Evolutionary conservation across 1,284 basidiomycete genomes (phyloP).

Genomic region (Leucoagaricus sp.): DNA sequence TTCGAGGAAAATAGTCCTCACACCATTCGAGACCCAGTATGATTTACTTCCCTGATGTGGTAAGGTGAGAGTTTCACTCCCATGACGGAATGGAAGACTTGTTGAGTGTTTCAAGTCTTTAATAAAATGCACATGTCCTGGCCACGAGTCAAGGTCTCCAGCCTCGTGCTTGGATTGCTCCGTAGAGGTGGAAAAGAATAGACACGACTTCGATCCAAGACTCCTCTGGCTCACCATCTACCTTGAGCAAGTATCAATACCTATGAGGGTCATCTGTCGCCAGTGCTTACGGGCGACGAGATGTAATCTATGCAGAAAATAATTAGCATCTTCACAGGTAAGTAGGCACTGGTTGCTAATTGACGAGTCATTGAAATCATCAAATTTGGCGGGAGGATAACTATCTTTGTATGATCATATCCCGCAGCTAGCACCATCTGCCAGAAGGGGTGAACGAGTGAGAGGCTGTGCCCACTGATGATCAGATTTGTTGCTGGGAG

Average conservation of each 20-base stretch:
- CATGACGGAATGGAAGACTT: slow-evolving; percentile 11
- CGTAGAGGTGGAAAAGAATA: slow-evolving; percentile 3
- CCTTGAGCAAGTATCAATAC: no score
- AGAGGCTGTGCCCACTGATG: slow-evolving; percentile 13
- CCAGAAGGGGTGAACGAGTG: not conserved
- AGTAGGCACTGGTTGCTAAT: no score
- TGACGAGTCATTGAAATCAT: no score
- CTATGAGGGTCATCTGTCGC: not conserved
- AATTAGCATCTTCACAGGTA: no score
- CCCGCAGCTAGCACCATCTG: slow-evolving; percentile 9
- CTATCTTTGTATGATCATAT: slow-evolving; percentile 13
- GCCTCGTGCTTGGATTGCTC: slow-evolving; percentile 12
- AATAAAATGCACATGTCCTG: slow-evolving; percentile 13
- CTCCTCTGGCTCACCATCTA: not conserved
- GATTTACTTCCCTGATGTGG: not conserved
- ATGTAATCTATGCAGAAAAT: not conserved
- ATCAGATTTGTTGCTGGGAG: slow-evolving; percentile 11
- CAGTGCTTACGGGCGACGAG: not conserved
- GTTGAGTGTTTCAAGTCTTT: slow-evolving; percentile 14
- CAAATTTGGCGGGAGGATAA: not conserved
- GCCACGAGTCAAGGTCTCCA: slow-evolving; percentile 11
- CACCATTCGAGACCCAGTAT: not conserved
- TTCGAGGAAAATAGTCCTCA: not conserved
- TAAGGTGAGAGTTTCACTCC: not conserved
- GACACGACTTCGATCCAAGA: not conserved